Evolutionary conservation across 805 yeast species (phyloP), one percentile per base, ranked within the genome.

Genomic region (Saturnispora sekii): DNA sequence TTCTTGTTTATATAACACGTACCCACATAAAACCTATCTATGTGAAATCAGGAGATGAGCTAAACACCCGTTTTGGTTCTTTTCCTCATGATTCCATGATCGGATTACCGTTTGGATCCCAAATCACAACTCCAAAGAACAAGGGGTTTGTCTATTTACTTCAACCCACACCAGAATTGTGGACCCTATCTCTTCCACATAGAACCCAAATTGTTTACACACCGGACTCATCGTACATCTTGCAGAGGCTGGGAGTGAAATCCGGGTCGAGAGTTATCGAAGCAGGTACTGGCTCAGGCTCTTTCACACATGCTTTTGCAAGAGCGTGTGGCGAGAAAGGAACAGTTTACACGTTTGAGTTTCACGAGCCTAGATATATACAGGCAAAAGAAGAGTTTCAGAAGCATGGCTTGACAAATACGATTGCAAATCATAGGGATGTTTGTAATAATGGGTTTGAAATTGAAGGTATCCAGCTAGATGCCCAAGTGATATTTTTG

Each of bases 261-360:
- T 77, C 85, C 11, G 89, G 90, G 1, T 73, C 87, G 1, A 66
- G 77, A 47, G 94, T 93, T 10, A 81, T 93, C 39, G 99, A 93
- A 65, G 96, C 97, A 0, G 99, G 99, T 32, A 93, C 99, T 0
- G 99, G 98, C 0, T 84, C 96, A 6, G 99, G 94, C 0, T 87
- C 96, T 1, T 86, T 93, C 58, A 84, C 96, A 3, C 99, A 93
- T 64, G 81, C 96, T 0, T 77, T 93, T 61, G 83, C 95, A 1
- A 74, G 99, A 55, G 77, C 93, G 0, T 80, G 84, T 2, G 77
- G 76, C 1, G 49, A 50, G 1, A 56, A 55, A 1, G 95, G 96
- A 1, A 69, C 68, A 30, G 67, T 93, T 2, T 90, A 74, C 67
- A 81, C 96, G 7, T 93, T 75, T 62, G 99, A 93, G 63, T 93